These are phyloP conservation scores for Mallotus repandus DNA, from an alignment of 441 rosid species.

Conservation along the genomic window DNA sequence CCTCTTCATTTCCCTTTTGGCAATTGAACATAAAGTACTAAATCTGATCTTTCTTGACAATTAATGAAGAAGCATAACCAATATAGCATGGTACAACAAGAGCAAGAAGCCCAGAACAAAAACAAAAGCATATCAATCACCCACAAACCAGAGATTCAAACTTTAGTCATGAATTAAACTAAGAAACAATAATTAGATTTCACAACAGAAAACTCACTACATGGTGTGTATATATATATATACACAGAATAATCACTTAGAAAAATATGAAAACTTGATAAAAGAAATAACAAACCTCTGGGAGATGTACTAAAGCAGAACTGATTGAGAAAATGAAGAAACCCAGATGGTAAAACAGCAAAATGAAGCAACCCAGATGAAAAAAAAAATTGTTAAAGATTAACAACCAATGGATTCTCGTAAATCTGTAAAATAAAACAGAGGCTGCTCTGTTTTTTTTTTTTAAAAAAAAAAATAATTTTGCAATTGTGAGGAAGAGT, in stretches of 20 bases:
- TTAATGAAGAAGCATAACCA: background rate
- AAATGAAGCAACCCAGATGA: slow-evolving; percentile 5
- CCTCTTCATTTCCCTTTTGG: background rate
- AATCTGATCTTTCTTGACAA: background rate
- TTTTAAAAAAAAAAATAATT: background rate
- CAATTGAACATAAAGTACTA: background rate
- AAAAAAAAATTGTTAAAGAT: background rate
- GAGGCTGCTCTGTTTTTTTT: slow-evolving; percentile 19
- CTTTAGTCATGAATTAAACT: background rate
- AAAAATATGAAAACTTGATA: background rate
- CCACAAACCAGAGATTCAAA: background rate
- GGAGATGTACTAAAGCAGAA: background rate
- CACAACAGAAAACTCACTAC: background rate
- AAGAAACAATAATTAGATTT: slow-evolving; percentile 17
- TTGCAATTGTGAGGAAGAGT: no score
- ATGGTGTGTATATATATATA: background rate
- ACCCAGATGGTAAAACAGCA: slow-evolving; percentile 4
- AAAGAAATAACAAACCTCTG: slow-evolving; percentile 5
- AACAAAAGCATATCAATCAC: background rate
- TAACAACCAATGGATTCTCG: background rate
- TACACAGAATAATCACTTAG: no score
- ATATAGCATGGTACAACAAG: background rate
- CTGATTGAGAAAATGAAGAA: background rate
- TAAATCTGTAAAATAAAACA: background rate
- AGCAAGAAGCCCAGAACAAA: background rate